Evolutionary conservation across 495 filamentous ascomycete genomes (phyloP), one percentile per base, ranked within the genome.

Genomic region (Bombardia bombarda): DNA sequence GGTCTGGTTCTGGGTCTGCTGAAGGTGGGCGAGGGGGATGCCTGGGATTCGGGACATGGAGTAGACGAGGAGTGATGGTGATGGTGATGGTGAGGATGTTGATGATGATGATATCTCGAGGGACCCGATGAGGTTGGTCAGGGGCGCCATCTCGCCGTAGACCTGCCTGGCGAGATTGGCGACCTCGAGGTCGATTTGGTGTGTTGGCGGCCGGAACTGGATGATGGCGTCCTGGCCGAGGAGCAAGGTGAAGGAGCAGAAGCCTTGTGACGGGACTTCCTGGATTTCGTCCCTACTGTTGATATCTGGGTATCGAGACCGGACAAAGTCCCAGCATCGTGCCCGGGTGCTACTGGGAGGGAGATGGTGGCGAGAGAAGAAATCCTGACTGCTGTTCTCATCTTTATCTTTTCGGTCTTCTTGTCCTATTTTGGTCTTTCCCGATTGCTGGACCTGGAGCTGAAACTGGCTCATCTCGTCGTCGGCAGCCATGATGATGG

Each of bases 221-320:
- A 79, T 50, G 42, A 74, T 61, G 7, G 40, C 49, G 21, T 61
- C 47, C 4, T 53, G 38, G 21, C 53, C 58, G 12, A 72, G 56
- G 23, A 58, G 57, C 6, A 78, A 31, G 0, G 74, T 75, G 46
- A 66, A 66, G 17, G 74, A 77, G 45, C 75, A 79, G 50, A 68
- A 72, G 28, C 74, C 75, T 42, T 78, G 75, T 14, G 48, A 53
- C 6, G 55, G 46, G 8, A 60, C 50, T 7, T 60, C 54, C 4
- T 40, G 32, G 13, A 66, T 14, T 21, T 22, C 17, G 16, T 17
- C 20, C 7, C 2, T 21, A 17, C 33, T 31, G n/a, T 6, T 22
- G 21, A 13, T 13, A n/a, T 17, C 13, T 3, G 40, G 46, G 32
- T 45, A 44, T 1, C 17, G 36, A 8, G 25, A 18, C 10, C 16